Base-by-base conservation (phyloP, 352 stramenopile species). In the Phytophthora hibernalis region DNA sequence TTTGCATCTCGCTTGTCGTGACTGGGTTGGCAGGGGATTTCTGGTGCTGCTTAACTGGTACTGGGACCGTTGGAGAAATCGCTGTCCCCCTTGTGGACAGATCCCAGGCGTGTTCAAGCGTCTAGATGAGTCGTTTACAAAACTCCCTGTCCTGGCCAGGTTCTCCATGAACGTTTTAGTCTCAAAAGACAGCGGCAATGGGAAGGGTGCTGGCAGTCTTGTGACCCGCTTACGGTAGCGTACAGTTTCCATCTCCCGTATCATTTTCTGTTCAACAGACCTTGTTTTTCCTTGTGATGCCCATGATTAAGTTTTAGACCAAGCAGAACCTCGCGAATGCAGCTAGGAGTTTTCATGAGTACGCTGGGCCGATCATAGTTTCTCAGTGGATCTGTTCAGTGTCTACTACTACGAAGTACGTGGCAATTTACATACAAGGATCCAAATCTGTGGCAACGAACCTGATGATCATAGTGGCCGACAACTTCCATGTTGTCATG, bases 191-290 rank as follows among this genome's bases (percentile, higher is more conserved):
- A 69, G 35, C 7, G 44, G 52, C 8, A 68, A 51, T 11, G 43
- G 24, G 26, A 69, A 69, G 15, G 44, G 53, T 0, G 53, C 61
- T n/a, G n/a, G n/a, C n/a, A n/a, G n/a, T n/a, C n/a, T n/a, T n/a
- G 3, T 53, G 38, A 43, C 35, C 35, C 35, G 3, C 16, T 8
- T 43, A 8, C 35, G 35, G 15, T 8, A 8, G 13, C 35, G 35
- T 20, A 18, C 35, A 43, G 35, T 10, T 20, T 18, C 15, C 35
- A 43, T 9, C 9, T 6, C 35, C 2, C 15, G 35, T 20, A 43
- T 20, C 12, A 35, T 13, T 7, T 54, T 54, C 0, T n/a, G 38
- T 60, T n/a, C 8, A 51, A 40, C 21, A 43, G 47, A 11, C 3
- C n/a, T 6, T 20, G 16, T 15, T 49, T 10, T 3, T 48, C n/a